Base-by-base conservation (phyloP, 352 stramenopile genomes). In the Globisporangium viniferum region DNA sequence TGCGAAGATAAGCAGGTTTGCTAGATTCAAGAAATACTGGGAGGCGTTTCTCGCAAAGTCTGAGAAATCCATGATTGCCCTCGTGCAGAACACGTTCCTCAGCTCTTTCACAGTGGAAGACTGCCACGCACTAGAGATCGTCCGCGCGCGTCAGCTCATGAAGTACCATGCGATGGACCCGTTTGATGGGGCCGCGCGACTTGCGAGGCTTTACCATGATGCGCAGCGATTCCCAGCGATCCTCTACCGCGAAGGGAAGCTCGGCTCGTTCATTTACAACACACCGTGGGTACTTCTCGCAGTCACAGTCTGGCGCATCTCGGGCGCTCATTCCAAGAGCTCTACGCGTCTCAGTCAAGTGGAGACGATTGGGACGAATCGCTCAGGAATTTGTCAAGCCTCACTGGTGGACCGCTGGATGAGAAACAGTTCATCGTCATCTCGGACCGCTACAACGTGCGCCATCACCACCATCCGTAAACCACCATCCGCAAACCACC, bases 101-200 rank as follows among this genome's bases (percentile, higher is more conserved):
- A 49, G n/a, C 8, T 29, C 14, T 10, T 56, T 64, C 59, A 56
- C 15, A 18, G 15, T 63, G 1, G 31, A 54, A 10, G 72, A 74
- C 27, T 72, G 67, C 49, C 14, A 54, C n/a, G 39, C 62, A 22
- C 22, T 77, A 1, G 72, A 77, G 29, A 44, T 54, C 27, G 53
- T 70, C 7, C 72, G 72, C 1, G 65, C 57, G 18, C 61, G 48
- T 2, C 64, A 57, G 9, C 33, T 81, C 20, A 54, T 73, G 2
- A 74, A 66, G n/a, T 81, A 75, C 56, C 63, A 73, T 57, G 31
- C 53, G 1, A 53, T 78, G 49, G 74, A 81, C 54, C 74, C 74
- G 3, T 81, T 81, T n/a, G 74, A 81, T 41, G 74, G 68, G 0
- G 67, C 66, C 1, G 67, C 72, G 5, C 66, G 62, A 29, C 61